phyloP scores from a whole-genome alignment of 352 stramenopile genomes.

The Heterotrichella gracilis region DNA sequence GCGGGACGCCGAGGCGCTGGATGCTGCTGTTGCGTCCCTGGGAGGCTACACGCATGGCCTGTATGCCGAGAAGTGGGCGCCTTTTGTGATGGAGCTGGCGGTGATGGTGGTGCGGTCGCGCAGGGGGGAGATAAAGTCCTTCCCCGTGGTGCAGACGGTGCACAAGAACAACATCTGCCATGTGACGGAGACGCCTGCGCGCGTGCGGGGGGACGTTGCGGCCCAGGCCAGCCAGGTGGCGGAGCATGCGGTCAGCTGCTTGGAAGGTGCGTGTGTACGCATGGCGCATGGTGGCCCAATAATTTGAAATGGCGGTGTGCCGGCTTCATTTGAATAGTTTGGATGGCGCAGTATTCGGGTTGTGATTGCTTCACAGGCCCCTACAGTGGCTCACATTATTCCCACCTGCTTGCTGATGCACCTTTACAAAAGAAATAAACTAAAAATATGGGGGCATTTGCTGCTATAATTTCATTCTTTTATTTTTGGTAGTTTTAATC shows the following conservation, averaged over 20 bases:
- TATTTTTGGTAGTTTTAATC: too few species aligned
- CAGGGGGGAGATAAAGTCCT: constrained; percentile 34
- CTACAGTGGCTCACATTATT: too few species aligned
- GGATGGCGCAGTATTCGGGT: too few species aligned
- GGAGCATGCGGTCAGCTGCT: constrained; percentile 30
- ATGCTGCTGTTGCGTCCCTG: constrained; percentile 38
- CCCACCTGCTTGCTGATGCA: too few species aligned
- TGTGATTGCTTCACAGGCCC: too few species aligned
- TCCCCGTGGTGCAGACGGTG: constrained; percentile 55
- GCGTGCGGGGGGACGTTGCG: constrained; percentile 22
- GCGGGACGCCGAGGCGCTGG: constrained; percentile 33
- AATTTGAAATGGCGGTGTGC: too few species aligned
- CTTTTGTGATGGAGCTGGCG: constrained; percentile 41
- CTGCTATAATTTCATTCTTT: too few species aligned
- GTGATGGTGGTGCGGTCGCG: constrained; percentile 57
- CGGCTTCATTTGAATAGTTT: too few species aligned
- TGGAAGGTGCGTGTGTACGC: too few species aligned
- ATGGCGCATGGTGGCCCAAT: too few species aligned
- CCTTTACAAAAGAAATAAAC: too few species aligned
- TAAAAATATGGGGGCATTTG: too few species aligned
- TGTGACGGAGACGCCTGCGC: constrained; percentile 58
- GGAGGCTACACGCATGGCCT: constrained; percentile 27
- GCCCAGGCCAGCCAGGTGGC: constrained; percentile 24
- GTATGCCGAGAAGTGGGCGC: constrained; percentile 83
- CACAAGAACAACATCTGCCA: constrained; percentile 68